Evolutionary conservation across 768 basidiomycete species (phyloP).

Genomic region (Termitomyces sp.): DNA sequence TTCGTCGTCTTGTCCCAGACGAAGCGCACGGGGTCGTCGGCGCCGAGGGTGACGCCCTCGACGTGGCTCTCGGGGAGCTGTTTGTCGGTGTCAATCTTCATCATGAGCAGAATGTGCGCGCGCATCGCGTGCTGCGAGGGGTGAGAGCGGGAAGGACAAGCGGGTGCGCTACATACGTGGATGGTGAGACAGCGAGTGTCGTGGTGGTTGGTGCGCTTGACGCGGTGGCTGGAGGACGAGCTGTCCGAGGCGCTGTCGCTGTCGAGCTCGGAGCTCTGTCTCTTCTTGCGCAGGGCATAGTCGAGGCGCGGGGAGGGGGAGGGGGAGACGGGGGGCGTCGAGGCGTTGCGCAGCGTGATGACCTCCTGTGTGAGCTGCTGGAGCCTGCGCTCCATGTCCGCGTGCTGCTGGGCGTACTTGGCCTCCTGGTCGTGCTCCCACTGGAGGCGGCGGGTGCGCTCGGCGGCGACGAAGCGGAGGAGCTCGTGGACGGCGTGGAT

Average conservation of each 20-base stretch:
- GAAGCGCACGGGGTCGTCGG: constrained; percentile 60
- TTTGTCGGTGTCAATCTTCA: constrained; percentile 52
- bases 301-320: constrained; percentile 26
- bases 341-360: constrained; percentile 27
- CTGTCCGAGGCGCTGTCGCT: constrained; percentile 31
- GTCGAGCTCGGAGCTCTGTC: constrained; percentile 25
- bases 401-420: constrained; percentile 46
- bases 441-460: constrained; percentile 48
- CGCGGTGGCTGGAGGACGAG: constrained; percentile 25
- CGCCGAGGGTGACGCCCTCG: constrained; percentile 43
- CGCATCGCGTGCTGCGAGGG: constrained; percentile 62
- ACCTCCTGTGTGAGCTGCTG: constrained; percentile 52
- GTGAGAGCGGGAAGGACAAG: neutral
- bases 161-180: constrained; percentile 37
- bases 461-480: constrained; percentile 50
- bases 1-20: constrained; percentile 77
- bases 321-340: constrained; percentile 25
- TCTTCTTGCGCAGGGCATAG: constrained; percentile 20
- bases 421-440: constrained; percentile 75
- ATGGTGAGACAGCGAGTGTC: constrained; percentile 64
- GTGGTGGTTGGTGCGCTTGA: constrained; percentile 51
- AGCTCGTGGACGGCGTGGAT: constrained; percentile 54
- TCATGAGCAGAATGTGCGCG: constrained; percentile 52
- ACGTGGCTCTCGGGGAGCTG: constrained; percentile 55
- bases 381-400: constrained; percentile 54